Conservation (phyloP, 768 basidiomycete genomes). For the Hortiboletus flavorubellus region DNA sequence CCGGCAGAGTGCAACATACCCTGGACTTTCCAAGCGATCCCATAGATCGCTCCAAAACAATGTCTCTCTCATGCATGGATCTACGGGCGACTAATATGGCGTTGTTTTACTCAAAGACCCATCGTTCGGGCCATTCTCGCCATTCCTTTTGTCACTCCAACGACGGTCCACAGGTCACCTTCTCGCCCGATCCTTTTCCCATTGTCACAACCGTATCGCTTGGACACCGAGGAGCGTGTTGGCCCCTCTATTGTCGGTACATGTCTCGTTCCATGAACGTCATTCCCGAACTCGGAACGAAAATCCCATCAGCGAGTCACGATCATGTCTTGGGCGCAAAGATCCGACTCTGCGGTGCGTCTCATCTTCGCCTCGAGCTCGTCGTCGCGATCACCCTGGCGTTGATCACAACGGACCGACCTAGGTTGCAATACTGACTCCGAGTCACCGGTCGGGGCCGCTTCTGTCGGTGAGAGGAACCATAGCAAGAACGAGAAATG, state of each 20-base stretch:
- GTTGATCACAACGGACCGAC: too few relatives aligned
- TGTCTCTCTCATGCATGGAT: background rate
- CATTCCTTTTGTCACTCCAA: background rate
- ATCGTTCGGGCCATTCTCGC: background rate
- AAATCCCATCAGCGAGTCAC: too few relatives aligned
- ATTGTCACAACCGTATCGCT: background rate
- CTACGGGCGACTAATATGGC: background rate
- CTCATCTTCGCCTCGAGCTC: too few relatives aligned
- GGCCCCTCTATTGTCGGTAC: too few relatives aligned
- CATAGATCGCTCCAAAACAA: background rate
- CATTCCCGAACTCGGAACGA: background rate
- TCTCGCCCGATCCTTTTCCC: background rate
- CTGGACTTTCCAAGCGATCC: background rate
- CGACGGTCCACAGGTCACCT: background rate
- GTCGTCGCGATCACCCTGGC: too few relatives aligned
- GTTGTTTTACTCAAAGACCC: background rate
- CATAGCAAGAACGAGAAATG: too few relatives aligned
- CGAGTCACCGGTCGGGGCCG: too few relatives aligned
- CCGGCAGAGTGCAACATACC: background rate
- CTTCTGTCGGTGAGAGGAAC: too few relatives aligned
- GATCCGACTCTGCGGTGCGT: too few relatives aligned
- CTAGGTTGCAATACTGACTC: too few relatives aligned
- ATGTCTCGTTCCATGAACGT: too few relatives aligned
- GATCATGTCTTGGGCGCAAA: too few relatives aligned
- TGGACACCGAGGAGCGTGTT: background rate